Percentiles rank a stretch among this genome's conserved stretches.
These are phyloP conservation scores for Casaregolazyma lundiana DNA, from an alignment of 1,139 yeast genomes.

Conservation along the genomic window DNA sequence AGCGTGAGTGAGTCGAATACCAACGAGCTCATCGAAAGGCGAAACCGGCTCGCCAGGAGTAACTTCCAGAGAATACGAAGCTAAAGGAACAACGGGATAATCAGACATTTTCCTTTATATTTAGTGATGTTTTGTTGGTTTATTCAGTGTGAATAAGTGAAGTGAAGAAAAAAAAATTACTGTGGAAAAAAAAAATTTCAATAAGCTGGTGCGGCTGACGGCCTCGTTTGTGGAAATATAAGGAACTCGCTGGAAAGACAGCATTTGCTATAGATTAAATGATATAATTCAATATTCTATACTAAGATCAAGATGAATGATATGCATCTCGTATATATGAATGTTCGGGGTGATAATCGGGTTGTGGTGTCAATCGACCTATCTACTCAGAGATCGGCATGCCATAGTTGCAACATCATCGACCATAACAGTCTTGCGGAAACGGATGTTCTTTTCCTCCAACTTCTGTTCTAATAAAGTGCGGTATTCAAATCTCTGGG, in stretches of 20 bases:
- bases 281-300: too few species aligned
- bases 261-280: too few species aligned
- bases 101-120: constrained; percentile 6
- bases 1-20: constrained; percentile 80
- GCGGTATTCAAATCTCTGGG: constrained; percentile 5
- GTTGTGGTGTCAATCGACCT: too few species aligned
- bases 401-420: constrained; percentile 7
- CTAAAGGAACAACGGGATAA: constrained; percentile 61
- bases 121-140: not conserved
- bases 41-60: constrained; percentile 52
- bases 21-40: constrained; percentile 9
- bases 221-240: too few species aligned
- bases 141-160: constrained; percentile 2
- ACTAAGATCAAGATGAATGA: too few species aligned
- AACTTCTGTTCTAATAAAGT: not conserved
- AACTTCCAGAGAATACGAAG: constrained; percentile 79
- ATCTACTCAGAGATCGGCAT: constrained; percentile 1
- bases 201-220: not conserved
- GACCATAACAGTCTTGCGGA: not conserved
- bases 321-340: too few species aligned
- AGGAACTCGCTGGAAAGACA: too few species aligned
- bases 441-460: not conserved
- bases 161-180: constrained; percentile 8
- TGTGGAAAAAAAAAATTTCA: constrained; percentile 6
- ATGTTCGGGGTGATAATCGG: too few species aligned